Base-by-base conservation (phyloP, 495 filamentous ascomycete species). In the Haplographium delicatum region DNA sequence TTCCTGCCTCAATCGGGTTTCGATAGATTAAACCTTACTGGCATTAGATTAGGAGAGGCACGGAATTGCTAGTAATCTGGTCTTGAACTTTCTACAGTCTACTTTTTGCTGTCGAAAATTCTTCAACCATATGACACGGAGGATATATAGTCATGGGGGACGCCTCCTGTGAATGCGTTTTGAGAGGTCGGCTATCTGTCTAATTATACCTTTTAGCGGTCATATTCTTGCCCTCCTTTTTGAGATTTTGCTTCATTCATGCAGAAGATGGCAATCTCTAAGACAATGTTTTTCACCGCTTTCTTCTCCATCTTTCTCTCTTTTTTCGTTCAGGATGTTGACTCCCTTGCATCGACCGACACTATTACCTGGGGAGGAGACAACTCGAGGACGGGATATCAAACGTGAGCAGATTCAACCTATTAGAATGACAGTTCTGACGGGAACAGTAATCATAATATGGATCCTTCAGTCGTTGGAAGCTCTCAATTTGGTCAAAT, bases 321-420 rank as follows among this genome's bases (percentile, higher is more conserved):
- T 45, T 31, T 59, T 26, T 58, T 54, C 15, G n/a, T 54, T 44
- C 22, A 0, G 18, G 23, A 59, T 55, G 56, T 52, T 38, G 28
- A 18, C 24, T 49, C 52, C 39, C 45, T 60, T 24, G 62, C 57
- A 28, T 60, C 64, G 3, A 73, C 70, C 6, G 70, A 73, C 56
- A 72, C 70, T 23, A 68, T 73, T 33, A 73, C 71, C 1, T 69
- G 69, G 62, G 71, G 63, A 42, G 71, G 70, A 45, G 71, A 72
- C 51, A 72, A 72, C 50, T 69, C 68, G 3, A 58, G 71, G 50
- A 57, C 61, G 25, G 68, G 71, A 13, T 72, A 73, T 51, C 70
- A 72, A 53, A 54, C 63, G 70, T 73, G 27, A 45, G 50, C 28
- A 13, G 16, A 3, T 11, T 19, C n/a, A 18, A n/a, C 5, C 9